Base-by-base conservation (phyloP, 768 basidiomycete genomes). In the Tricholoma hemisulphureum region DNA sequence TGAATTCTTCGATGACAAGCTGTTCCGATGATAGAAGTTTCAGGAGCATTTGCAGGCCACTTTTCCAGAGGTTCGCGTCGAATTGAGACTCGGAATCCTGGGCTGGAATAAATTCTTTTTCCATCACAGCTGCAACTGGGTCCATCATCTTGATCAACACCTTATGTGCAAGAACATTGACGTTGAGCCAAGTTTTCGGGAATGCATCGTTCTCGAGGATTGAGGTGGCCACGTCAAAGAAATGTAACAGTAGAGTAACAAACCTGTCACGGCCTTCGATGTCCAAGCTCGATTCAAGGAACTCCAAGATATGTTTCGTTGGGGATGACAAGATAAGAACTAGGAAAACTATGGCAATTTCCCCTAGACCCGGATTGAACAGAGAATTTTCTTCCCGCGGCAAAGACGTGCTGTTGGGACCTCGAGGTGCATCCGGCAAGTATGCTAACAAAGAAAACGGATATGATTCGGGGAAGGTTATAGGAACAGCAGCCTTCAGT, bases 401-500 rank as follows among this genome's bases (percentile, higher is more conserved):
- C 54, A 69, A 71, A 23, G 73, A 71, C n/a, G 71, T 65, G 56
- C 71, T 77, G 55, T 75, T 74, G 16, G 76, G 73, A 51, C 73
- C 77, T 14, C 77, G 74, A 35, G 77, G 75, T 26, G 76, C 65
- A 56, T 84, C 85, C 2, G 91, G 89, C 21, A 87, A 71, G 29
- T 85, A 79, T 0, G 89, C 79, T 23, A 93, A 65, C 18, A 98
- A 79, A 6, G 93, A 87, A 71, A 97, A 95, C 0, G 96, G 96
- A 69, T 98, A 95, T 0, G 95, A 89, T 61, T 94, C 90, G 0
- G 96, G 96, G 74, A 98, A 98, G 1, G 91, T 89, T 43, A 91
- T 85, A 0, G 94, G 95, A 2, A 81, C 69, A 2, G 77, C 67
- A 20, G 85, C 73, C 49, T 86, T 83, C 24, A 78, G 73, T 2